Conservation (phyloP, 2,329 filamentous ascomycete species). For the Sodiomyces alkalinus region DNA sequence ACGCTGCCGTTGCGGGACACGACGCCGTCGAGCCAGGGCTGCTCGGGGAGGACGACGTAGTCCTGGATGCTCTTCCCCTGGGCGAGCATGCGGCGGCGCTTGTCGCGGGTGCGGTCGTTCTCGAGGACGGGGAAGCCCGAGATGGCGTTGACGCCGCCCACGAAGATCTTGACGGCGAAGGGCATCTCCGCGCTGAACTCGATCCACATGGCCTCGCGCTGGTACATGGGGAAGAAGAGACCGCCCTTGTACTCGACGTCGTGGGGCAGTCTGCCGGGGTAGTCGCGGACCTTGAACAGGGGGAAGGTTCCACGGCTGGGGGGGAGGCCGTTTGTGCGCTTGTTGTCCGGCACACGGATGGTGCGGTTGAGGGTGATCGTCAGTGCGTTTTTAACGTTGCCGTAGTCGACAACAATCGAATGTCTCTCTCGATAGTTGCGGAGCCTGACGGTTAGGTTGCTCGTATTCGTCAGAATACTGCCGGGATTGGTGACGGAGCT, state of each 20-base stretch:
- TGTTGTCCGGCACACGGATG: constrained; percentile 25
- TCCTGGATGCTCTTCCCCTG: constrained; percentile 11
- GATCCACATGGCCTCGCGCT: constrained; percentile 25
- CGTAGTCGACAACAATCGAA: constrained; percentile 4
- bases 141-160: constrained; percentile 23
- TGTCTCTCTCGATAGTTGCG: neutral
- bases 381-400: constrained; percentile 9
- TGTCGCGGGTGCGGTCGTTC: constrained; percentile 8
- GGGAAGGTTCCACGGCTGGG: constrained; percentile 21
- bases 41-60: constrained; percentile 18
- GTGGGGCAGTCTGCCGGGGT: constrained; percentile 15
- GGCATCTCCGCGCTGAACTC: constrained; percentile 10
- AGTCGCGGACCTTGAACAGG: constrained; percentile 19
- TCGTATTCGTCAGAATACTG: constrained; percentile 1
- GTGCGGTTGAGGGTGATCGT: constrained; percentile 23
- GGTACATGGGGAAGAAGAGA: constrained; percentile 29
- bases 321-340: constrained; percentile 15
- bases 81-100: constrained; percentile 5
- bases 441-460: constrained; percentile 5
- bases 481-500: neutral
- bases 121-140: constrained; percentile 17
- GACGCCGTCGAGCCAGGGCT: constrained; percentile 25
- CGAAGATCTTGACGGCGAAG: constrained; percentile 24
- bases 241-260: constrained; percentile 23
- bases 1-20: constrained; percentile 19